These are phyloP conservation scores for Wickerhamomyces rabaulensis DNA, from an alignment of 805 yeast species.

Conservation along the genomic window DNA sequence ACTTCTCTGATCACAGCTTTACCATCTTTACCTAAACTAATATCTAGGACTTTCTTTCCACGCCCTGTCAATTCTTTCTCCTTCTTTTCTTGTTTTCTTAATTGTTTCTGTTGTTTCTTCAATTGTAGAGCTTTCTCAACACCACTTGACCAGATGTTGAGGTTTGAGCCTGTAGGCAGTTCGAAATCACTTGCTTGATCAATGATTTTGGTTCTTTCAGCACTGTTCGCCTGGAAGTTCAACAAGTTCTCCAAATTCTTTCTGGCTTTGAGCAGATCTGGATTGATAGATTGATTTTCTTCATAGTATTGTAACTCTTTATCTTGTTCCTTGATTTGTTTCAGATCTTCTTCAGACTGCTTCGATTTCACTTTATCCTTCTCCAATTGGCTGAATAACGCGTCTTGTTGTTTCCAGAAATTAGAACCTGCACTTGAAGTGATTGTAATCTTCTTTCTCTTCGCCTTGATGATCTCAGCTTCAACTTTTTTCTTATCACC, in stretches of 20 bases:
- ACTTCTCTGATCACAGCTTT: conserved; percentile 54
- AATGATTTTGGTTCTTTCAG: conserved; percentile 86
- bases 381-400: conserved; percentile 56
- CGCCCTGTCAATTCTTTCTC: conserved; percentile 62
- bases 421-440: conserved; percentile 60
- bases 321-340: conserved; percentile 32
- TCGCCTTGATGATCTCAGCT: conserved; percentile 28
- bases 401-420: conserved; percentile 64
- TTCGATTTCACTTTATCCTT: conserved; percentile 34
- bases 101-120: conserved; percentile 76
- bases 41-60: conserved; percentile 68
- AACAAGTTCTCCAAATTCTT: conserved; percentile 67
- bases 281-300: conserved; percentile 37
- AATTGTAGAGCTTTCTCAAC: conserved; percentile 83
- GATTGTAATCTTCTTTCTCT: conserved; percentile 45
- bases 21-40: conserved; percentile 71
- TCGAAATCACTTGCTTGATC: conserved; percentile 92
- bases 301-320: conserved; percentile 41
- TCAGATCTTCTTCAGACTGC: conserved; percentile 23
- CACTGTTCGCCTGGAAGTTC: conserved; percentile 78
- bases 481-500: conserved; percentile 12
- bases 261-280: conserved; percentile 65
- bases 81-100: conserved; percentile 56
- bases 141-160: conserved; percentile 76
- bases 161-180: conserved; percentile 43